A percentile compares a stretch with the other conserved stretches of the same genome.
Evolutionary conservation across 1,284 basidiomycete genomes (phyloP).

Genomic region (Cryptococcus sp.): DNA sequence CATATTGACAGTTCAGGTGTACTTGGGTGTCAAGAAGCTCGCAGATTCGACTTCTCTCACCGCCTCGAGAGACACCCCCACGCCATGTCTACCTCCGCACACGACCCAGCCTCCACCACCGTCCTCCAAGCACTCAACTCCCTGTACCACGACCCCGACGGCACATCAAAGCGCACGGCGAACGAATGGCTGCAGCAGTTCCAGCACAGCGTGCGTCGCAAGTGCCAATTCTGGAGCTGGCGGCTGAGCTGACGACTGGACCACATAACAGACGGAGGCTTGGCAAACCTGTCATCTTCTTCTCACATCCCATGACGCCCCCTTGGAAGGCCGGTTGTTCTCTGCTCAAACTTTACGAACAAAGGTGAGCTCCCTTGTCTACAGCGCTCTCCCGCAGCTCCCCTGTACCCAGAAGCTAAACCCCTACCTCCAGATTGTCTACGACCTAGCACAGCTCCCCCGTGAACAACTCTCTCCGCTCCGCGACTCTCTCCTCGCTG

Average conservation of each 20-base stretch:
- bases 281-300: slow-evolving; percentile 94
- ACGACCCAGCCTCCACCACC: slow-evolving; percentile 26
- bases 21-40: too few relatives aligned
- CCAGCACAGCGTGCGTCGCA: slow-evolving; percentile 83
- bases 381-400: not conserved
- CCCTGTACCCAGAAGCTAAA: too few relatives aligned
- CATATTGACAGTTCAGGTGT: too few relatives aligned
- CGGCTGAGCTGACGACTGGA: not conserved
- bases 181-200: slow-evolving; percentile 93
- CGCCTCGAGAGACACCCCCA: not conserved
- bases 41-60: too few relatives aligned
- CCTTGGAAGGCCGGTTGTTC: slow-evolving; percentile 81
- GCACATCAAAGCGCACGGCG: slow-evolving; percentile 72
- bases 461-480: slow-evolving; percentile 67
- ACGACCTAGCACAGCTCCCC: slow-evolving; percentile 88
- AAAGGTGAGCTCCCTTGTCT: slow-evolving; percentile 62
- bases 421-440: slow-evolving; percentile 69
- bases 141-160: slow-evolving; percentile 66
- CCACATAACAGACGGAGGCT: slow-evolving; percentile 76
- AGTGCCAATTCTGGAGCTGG: not conserved
- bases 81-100: slow-evolving; percentile 19
- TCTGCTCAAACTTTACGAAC: slow-evolving; percentile 94
- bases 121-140: slow-evolving; percentile 53
- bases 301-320: slow-evolving; percentile 73
- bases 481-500: slow-evolving; percentile 79